These are phyloP conservation scores for Linnemannia elongata DNA, from an alignment of 192 early-diverging fungal genomes.

Conservation along the genomic window DNA sequence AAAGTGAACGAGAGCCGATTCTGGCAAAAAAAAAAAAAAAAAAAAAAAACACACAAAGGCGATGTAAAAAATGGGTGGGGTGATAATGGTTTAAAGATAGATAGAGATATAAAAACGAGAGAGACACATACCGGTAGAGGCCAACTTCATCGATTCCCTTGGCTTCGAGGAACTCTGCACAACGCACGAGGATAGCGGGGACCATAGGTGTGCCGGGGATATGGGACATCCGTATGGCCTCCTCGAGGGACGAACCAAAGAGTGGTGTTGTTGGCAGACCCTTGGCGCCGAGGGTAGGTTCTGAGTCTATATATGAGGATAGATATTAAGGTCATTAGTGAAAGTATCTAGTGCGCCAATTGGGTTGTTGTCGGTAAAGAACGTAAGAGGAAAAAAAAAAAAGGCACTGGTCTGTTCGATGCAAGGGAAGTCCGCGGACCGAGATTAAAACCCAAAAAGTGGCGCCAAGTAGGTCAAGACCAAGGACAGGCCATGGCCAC, in stretches of 20 bases:
- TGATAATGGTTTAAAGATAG: not conserved
- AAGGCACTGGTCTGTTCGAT: not conserved
- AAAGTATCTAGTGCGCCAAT: not conserved
- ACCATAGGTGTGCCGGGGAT: slow-evolving; percentile 47
- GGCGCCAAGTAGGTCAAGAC: not conserved
- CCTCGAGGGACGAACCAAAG: slow-evolving; percentile 46
- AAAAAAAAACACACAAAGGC: not conserved
- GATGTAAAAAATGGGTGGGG: not conserved
- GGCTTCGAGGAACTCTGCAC: slow-evolving; percentile 57
- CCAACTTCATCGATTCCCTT: slow-evolving; percentile 67
- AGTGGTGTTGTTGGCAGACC: slow-evolving; percentile 21
- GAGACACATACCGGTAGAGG: slow-evolving; percentile 60
- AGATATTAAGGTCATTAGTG: slow-evolving; percentile 2
- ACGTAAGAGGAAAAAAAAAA: not conserved
- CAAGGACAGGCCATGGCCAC: not conserved
- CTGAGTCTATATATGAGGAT: slow-evolving; percentile 30
- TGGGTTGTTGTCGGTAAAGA: not conserved
- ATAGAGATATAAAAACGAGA: not conserved
- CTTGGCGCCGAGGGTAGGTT: slow-evolving; percentile 41
- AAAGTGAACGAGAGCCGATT: not conserved
- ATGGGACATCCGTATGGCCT: slow-evolving; percentile 47
- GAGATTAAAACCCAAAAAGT: not conserved
- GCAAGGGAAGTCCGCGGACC: not conserved
- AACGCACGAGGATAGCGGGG: slow-evolving; percentile 57
- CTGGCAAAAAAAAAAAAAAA: not conserved